These are phyloP conservation scores for Platanthera guangdongensis DNA, from an alignment of 106 monocot species.

Conservation along the genomic window DNA sequence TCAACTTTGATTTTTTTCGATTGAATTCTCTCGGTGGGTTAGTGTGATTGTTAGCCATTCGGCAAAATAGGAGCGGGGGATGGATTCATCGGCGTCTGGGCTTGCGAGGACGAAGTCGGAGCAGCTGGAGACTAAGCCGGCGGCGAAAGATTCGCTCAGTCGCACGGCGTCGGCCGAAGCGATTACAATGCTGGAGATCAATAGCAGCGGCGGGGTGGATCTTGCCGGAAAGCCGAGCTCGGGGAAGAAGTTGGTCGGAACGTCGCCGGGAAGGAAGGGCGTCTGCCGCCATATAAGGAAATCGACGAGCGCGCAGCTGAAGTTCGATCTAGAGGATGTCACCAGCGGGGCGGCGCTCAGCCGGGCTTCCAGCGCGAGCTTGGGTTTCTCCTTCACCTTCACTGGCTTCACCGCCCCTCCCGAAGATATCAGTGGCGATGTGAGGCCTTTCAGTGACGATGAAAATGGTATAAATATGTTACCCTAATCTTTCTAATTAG, in stretches of 20 bases:
- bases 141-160: conserved; percentile 26
- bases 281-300: conserved; percentile 36
- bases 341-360: conserved; percentile 51
- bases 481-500: not conserved
- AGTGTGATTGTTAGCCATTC: not conserved
- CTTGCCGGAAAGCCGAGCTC: conserved; percentile 39
- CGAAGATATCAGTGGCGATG: conserved; percentile 33
- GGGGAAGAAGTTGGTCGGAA: conserved; percentile 32
- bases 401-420: conserved; percentile 66
- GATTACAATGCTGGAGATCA: conserved; percentile 6
- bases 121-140: conserved; percentile 25
- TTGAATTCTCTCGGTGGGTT: not conserved
- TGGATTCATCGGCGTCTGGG: conserved; percentile 22
- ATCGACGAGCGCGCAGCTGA: conserved; percentile 57
- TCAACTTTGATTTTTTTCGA: not conserved
- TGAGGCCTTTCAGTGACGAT: conserved; percentile 37
- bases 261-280: conserved; percentile 28
- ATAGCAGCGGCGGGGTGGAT: conserved; percentile 1
- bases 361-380: conserved; percentile 65
- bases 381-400: conserved; percentile 76
- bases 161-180: conserved; percentile 48
- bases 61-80: conserved; percentile 2
- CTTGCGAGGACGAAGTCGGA: conserved; percentile 51
- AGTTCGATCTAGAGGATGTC: conserved; percentile 60
- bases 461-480: conserved; percentile 11